Percentiles rank a stretch among this genome's conserved stretches.
Conservation (phyloP, 2,329 filamentous ascomycete species). For the Amauroascus niger region DNA sequence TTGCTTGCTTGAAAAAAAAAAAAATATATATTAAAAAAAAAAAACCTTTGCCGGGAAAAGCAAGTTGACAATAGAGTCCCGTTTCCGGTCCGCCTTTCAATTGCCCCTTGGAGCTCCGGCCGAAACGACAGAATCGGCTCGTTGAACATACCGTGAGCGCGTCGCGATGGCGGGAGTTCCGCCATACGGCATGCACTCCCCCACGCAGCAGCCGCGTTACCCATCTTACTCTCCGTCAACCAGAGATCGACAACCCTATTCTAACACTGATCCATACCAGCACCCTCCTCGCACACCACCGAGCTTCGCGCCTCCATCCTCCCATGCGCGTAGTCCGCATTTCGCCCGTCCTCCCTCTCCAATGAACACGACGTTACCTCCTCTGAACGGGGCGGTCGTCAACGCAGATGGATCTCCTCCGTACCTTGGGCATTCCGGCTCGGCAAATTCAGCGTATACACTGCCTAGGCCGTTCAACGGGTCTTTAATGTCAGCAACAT, state of each 20-base stretch:
- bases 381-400: slow-evolving; percentile 32
- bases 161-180: slow-evolving; percentile 36
- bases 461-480: slow-evolving; percentile 30
- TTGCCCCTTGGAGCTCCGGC: no score
- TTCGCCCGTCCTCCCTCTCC: slow-evolving; percentile 18
- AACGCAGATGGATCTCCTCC: slow-evolving; percentile 29
- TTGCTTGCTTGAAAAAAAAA: background rate
- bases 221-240: slow-evolving; percentile 36
- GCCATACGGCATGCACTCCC: slow-evolving; percentile 39
- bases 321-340: slow-evolving; percentile 18
- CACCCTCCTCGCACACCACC: slow-evolving; percentile 36
- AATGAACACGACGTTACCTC: slow-evolving; percentile 29
- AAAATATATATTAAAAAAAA: no score
- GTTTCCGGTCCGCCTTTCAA: no score
- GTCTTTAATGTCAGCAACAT: slow-evolving; percentile 29
- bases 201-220: slow-evolving; percentile 36
- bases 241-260: slow-evolving; percentile 35
- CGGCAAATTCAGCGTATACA: slow-evolving; percentile 26
- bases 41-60: no score
- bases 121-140: background rate
- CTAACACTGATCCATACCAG: slow-evolving; percentile 37
- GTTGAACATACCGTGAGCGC: background rate
- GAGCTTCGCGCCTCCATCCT: slow-evolving; percentile 20
- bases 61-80: background rate
- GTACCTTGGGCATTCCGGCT: slow-evolving; percentile 28